These are phyloP conservation scores for Cercospora canescens DNA, from an alignment of 2,329 filamentous ascomycete species.

Conservation along the genomic window DNA sequence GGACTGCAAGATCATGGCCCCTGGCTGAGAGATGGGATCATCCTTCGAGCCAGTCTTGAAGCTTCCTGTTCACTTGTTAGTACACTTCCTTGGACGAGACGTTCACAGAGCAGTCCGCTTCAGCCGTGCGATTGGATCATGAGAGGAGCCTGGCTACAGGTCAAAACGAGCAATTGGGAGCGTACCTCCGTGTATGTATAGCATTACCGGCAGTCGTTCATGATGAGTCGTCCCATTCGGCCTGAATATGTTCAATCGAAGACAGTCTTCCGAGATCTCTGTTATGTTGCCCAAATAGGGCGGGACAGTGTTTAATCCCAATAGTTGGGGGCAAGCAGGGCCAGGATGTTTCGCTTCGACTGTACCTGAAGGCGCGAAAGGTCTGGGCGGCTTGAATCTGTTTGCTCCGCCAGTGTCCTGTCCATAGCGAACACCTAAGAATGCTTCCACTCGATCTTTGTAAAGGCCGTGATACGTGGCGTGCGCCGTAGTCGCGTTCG, in stretches of 20 bases:
- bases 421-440: conserved; percentile 36
- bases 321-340: conserved; percentile 34
- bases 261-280: conserved; percentile 31
- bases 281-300: conserved; percentile 19
- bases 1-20: conserved; percentile 49
- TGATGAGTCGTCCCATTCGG: conserved; percentile 26
- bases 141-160: no score
- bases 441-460: conserved; percentile 33
- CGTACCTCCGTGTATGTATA: conserved; percentile 32
- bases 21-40: conserved; percentile 43
- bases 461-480: conserved; percentile 32
- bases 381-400: conserved; percentile 36
- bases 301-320: conserved; percentile 1
- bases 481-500: conserved; percentile 7
- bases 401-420: conserved; percentile 34
- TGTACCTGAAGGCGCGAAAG: conserved; percentile 23
- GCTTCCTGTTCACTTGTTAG: conserved; percentile 3
- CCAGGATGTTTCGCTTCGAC: conserved; percentile 33
- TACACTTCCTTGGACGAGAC: neutral
- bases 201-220: conserved; percentile 40
- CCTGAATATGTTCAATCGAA: conserved; percentile 32
- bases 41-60: conserved; percentile 27
- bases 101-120: neutral
- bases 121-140: neutral
- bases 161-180: neutral